phyloP scores from a whole-genome alignment of 176 grass and related monocot species.

The Oryza nivara region DNA sequence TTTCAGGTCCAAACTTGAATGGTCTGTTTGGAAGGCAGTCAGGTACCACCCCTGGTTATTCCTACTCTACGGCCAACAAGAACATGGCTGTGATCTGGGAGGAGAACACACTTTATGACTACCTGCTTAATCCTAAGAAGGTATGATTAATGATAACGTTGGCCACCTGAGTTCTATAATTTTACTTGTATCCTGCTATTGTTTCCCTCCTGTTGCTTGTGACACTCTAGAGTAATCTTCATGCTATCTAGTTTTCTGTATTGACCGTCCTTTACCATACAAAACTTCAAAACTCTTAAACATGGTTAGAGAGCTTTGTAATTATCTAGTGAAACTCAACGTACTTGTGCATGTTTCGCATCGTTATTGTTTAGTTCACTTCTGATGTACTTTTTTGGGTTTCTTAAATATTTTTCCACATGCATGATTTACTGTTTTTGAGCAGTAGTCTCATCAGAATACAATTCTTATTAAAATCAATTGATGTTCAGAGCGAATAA shows the following conservation, averaged over 20 bases:
- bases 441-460: neutral
- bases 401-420: neutral
- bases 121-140: constrained; percentile 92
- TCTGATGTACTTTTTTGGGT: neutral
- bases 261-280: neutral
- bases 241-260: neutral
- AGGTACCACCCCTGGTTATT: constrained; percentile 78
- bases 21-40: constrained; percentile 95
- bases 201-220: neutral
- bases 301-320: neutral
- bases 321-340: neutral
- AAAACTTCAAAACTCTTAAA: neutral
- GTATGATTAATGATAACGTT: constrained; percentile 25
- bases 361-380: neutral
- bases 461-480: neutral
- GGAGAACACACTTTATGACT: constrained; percentile 79
- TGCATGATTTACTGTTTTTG: neutral
- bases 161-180: neutral
- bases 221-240: neutral
- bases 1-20: constrained; percentile 85
- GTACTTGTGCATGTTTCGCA: neutral
- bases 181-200: neutral
- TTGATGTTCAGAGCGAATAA: too few species aligned
- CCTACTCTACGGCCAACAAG: constrained; percentile 85
- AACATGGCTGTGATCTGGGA: constrained; percentile 90